phyloP scores from a whole-genome alignment of 176 grass and related monocot species.

The Luzula sylvatica region DNA sequence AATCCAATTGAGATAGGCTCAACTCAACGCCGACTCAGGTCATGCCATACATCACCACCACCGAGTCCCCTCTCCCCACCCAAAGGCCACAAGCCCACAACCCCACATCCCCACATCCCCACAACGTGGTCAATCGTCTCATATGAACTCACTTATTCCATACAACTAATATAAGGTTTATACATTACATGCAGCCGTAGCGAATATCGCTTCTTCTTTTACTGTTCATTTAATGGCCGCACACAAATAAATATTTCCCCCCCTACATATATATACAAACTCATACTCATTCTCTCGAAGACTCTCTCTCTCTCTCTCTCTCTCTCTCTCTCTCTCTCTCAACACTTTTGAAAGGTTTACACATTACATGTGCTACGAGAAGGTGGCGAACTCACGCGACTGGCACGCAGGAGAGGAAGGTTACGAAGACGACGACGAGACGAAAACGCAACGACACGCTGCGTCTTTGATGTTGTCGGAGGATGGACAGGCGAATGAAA shows the following conservation, averaged over 20 bases:
- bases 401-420: neutral
- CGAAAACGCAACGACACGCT: neutral
- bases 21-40: too few species aligned
- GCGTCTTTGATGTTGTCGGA: conserved; percentile 10
- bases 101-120: too few species aligned
- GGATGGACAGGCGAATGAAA: conserved; percentile 45
- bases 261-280: too few species aligned
- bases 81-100: too few species aligned
- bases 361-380: conserved; percentile 19
- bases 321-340: neutral
- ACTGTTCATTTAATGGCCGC: conserved; percentile 4
- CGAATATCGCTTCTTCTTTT: neutral
- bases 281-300: neutral
- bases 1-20: too few species aligned
- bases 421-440: neutral
- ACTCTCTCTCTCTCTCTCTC: neutral
- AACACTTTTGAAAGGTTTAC: neutral
- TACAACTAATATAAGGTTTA: too few species aligned
- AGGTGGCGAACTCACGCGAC: conserved; percentile 37
- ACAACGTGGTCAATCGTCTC: too few species aligned
- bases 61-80: too few species aligned
- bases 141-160: too few species aligned
- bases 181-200: neutral
- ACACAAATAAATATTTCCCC: too few species aligned
- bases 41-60: too few species aligned